Evolutionary conservation across 2,329 filamentous ascomycete genomes (phyloP).

Genomic region (Colletotrichum cuscutae): DNA sequence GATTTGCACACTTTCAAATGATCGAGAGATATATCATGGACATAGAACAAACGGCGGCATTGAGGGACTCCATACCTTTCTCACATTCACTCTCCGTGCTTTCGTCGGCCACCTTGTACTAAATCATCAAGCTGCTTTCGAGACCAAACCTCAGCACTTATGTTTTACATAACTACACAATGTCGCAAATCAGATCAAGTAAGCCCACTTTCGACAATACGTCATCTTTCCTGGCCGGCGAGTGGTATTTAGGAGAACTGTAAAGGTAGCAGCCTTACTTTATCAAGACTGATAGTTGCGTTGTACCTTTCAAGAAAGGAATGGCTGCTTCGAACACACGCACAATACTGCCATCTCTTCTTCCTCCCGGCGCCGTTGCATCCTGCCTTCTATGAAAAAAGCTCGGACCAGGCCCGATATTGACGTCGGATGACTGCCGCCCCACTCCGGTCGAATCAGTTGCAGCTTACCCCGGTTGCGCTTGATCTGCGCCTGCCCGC

Average conservation of each 20-base stretch:
- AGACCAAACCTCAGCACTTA: neutral
- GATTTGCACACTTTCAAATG: neutral
- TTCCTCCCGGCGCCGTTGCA: neutral
- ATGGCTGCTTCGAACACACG: no score
- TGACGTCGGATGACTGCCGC: constrained; percentile 13
- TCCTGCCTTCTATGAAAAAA: no score
- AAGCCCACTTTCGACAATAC: neutral
- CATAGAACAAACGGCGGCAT: neutral
- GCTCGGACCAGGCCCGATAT: constrained; percentile 3
- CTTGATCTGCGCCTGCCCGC: constrained; percentile 17
- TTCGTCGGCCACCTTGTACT: no score
- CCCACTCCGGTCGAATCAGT: constrained; percentile 14
- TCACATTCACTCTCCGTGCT: no score
- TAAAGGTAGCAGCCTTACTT: no score
- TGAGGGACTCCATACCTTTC: no score
- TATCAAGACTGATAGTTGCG: no score
- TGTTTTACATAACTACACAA: neutral
- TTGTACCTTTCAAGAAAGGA: no score
- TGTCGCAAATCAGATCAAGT: neutral
- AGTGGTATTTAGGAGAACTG: no score
- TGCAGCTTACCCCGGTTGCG: constrained; percentile 17
- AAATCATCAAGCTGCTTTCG: neutral
- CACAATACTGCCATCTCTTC: neutral
- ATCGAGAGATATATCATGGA: neutral
- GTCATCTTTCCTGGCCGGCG: neutral